Percentiles rank a stretch among this genome's conserved stretches.
Conservation (phyloP, 2,329 filamentous ascomycete species). For the Didymella segeticola region DNA sequence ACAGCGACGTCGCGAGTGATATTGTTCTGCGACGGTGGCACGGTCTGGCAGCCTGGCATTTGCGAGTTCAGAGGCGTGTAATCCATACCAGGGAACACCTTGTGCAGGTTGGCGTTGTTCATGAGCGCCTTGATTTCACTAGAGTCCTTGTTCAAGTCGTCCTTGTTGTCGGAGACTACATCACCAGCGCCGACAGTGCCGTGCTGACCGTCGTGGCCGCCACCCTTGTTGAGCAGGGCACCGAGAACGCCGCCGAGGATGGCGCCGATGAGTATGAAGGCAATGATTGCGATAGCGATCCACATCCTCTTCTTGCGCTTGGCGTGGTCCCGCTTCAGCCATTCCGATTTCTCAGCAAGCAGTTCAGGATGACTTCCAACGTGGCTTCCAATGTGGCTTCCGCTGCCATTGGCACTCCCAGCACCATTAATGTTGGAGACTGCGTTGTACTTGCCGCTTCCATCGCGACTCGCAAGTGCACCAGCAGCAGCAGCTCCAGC, state of each 20-base stretch:
- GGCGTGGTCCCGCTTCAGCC: slow-evolving; percentile 62
- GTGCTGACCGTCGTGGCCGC: slow-evolving; percentile 32
- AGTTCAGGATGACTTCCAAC: slow-evolving; percentile 23
- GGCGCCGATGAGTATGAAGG: slow-evolving; percentile 70
- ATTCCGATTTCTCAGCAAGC: slow-evolving; percentile 69
- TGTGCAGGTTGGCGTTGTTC: slow-evolving; percentile 82
- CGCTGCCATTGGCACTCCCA: slow-evolving; percentile 11
- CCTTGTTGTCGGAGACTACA: slow-evolving; percentile 70
- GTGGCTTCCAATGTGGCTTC: slow-evolving; percentile 16
- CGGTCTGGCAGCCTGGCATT: slow-evolving; percentile 79
- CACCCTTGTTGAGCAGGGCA: slow-evolving; percentile 66
- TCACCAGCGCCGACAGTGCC: slow-evolving; percentile 36
- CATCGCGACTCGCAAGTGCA: slow-evolving; percentile 35
- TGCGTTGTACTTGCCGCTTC: slow-evolving; percentile 63
- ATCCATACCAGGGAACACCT: slow-evolving; percentile 93
- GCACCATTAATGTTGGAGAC: slow-evolving; percentile 50
- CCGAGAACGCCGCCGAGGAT: slow-evolving; percentile 79
- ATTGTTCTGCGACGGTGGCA: slow-evolving; percentile 90
- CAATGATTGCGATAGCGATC: slow-evolving; percentile 70
- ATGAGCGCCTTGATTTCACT: slow-evolving; percentile 80
- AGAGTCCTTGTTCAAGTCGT: slow-evolving; percentile 77
- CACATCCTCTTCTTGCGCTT: slow-evolving; percentile 71
- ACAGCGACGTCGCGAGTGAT: slow-evolving; percentile 90
- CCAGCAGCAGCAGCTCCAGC: slow-evolving; percentile 48
- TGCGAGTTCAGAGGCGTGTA: slow-evolving; percentile 93